These are phyloP conservation scores for Aspergillus steynii DNA, from an alignment of 495 filamentous ascomycete species.

Conservation along the genomic window DNA sequence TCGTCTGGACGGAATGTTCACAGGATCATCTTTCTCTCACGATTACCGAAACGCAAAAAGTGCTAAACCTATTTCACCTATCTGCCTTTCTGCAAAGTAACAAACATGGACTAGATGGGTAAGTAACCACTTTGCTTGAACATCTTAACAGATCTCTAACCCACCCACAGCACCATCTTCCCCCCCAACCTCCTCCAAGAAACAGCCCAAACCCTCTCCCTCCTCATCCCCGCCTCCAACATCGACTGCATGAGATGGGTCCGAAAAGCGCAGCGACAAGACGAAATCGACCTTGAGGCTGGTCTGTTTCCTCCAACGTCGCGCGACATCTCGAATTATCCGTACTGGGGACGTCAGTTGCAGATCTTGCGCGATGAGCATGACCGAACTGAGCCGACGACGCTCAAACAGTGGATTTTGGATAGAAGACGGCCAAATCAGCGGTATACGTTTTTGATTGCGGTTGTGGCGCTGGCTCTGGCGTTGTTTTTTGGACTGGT, in stretches of 20 bases:
- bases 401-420: constrained; percentile 20
- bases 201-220: constrained; percentile 22
- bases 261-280: constrained; percentile 10
- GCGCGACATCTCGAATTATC: constrained; percentile 17
- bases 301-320: constrained; percentile 9
- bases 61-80: constrained; percentile 14
- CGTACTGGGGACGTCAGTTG: constrained; percentile 21
- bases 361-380: constrained; percentile 17
- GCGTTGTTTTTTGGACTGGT: constrained; percentile 32
- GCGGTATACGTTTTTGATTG: constrained; percentile 36
- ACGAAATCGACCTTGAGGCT: constrained; percentile 14
- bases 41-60: constrained; percentile 5
- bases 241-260: constrained; percentile 18
- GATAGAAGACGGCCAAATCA: constrained; percentile 28
- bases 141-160: not conserved
- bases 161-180: constrained; percentile 11
- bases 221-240: constrained; percentile 24
- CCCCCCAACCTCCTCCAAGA: constrained; percentile 24
- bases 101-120: not conserved
- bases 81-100: constrained; percentile 10
- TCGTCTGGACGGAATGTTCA: constrained; percentile 16
- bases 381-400: constrained; percentile 22
- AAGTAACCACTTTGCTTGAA: not conserved
- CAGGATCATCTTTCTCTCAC: constrained; percentile 15
- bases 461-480: constrained; percentile 19